Percentiles rank a stretch among this genome's conserved stretches.
Conservation (phyloP, 2,329 filamentous ascomycete species). For the Monilinia polystroma region DNA sequence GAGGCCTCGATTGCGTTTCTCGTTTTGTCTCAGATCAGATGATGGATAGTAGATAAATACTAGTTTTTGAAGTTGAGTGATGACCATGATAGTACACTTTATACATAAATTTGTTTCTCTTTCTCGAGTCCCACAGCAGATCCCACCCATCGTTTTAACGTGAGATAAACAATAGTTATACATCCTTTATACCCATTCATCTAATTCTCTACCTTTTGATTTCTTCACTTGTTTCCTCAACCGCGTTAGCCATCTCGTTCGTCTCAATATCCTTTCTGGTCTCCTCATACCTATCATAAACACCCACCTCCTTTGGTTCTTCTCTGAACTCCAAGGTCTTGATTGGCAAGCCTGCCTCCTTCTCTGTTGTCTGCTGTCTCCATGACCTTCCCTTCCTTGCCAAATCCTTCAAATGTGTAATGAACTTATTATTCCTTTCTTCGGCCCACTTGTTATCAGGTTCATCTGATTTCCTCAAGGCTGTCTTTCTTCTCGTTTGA, state of each 20-base stretch:
- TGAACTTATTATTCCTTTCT: slow-evolving; percentile 34
- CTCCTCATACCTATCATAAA: slow-evolving; percentile 9
- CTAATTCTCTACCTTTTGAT: not conserved
- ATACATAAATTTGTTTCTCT: not conserved
- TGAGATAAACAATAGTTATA: not conserved
- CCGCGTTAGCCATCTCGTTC: not conserved
- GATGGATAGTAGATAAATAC: not conserved
- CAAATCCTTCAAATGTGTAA: slow-evolving; percentile 45
- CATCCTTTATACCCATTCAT: not conserved
- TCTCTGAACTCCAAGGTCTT: slow-evolving; percentile 46
- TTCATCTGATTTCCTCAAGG: slow-evolving; percentile 38
- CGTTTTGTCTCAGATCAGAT: not conserved
- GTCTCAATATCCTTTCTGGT: not conserved
- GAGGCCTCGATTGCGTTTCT: not conserved
- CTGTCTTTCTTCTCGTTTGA: slow-evolving; percentile 54
- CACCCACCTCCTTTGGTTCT: slow-evolving; percentile 16
- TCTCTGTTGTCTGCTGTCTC: slow-evolving; percentile 54
- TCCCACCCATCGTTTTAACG: not conserved
- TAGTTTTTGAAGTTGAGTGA: slow-evolving; percentile 8
- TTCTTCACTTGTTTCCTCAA: not conserved
- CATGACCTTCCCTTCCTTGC: slow-evolving; percentile 58
- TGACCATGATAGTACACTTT: slow-evolving; percentile 10
- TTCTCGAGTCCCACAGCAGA: not conserved
- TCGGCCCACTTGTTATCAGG: slow-evolving; percentile 26
- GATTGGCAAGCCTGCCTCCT: slow-evolving; percentile 50